Evolutionary conservation across 2,329 filamentous ascomycete genomes (phyloP), one percentile per base, ranked within the genome.

Genomic region (Aspergillus ibericus): DNA sequence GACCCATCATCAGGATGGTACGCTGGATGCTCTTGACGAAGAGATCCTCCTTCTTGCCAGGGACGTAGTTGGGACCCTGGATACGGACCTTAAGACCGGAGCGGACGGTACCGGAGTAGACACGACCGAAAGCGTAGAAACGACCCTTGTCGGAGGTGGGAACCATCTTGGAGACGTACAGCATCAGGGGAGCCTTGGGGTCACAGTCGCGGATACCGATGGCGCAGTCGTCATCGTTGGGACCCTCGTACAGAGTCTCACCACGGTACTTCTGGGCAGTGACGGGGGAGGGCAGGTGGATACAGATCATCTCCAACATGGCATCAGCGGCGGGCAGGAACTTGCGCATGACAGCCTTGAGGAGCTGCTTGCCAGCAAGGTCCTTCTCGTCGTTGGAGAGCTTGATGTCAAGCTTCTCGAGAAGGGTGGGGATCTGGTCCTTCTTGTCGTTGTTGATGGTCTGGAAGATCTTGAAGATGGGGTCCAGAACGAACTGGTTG

Each of bases 151-250:
- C 95, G 74, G 92, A 96, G 72, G 95, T 99, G 75, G 95, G 95
- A 77, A 99, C 95, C 95, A 99, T 99, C 92, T 99, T 99, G 81
- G 95, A 99, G 80, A 99, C 93, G 90, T 99, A 99, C 71, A 98
- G 86, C 95, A 99, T 99, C 82, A 99, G 95, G 75, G 93, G 91
- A 80, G 87, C 95, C 85, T 96, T 96, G 81, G 93, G 86, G 81
- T 99, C 92, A 81, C 95, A 98, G 86, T 98, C 92, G 74, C 93
- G 93, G 87, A 99, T 97, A 87, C 88, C 92, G 78, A 96, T 90
- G 83, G 90, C 93, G 72, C 88, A 88, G 81, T 92, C 89, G 74
- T 99, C 95, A 78, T 99, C 95, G 60, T 83, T 75, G 72, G 95
- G 95, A 86, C 95, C 95, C 86, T 99, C 95, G 85, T 99, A 99